A percentile compares a stretch with the other conserved stretches of the same genome.
phyloP scores from a whole-genome alignment of 2,329 filamentous ascomycete genomes.

The Gliomastix tumulicola region DNA sequence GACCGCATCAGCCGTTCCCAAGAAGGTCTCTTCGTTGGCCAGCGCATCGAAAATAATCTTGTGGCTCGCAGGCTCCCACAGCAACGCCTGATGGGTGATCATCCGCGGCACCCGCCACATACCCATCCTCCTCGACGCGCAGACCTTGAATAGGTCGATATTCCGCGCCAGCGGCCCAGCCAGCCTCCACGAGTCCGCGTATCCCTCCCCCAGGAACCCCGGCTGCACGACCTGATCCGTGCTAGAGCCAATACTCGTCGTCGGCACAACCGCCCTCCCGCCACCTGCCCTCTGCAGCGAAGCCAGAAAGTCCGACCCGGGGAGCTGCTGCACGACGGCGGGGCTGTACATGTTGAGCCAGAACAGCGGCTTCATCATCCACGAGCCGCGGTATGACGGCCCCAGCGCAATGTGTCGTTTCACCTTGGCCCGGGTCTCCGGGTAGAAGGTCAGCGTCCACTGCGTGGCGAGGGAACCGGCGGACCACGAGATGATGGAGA shows the following conservation, averaged over 20 bases:
- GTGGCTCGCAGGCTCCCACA: conserved; percentile 3
- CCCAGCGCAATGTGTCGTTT: conserved; percentile 3
- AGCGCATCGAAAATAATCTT: conserved; percentile 2
- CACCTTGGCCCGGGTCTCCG: conserved; percentile 3
- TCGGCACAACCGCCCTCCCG: background rate
- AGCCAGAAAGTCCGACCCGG: conserved; percentile 3
- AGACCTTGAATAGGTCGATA: conserved; percentile 3
- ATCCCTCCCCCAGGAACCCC: background rate
- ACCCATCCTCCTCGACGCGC: background rate
- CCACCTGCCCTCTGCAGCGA: background rate
- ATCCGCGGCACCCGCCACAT: background rate
- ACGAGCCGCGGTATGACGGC: conserved; percentile 1
- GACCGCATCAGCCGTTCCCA: background rate
- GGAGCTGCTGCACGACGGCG: conserved; percentile 3
- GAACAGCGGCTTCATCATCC: conserved; percentile 2
- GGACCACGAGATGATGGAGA: conserved; percentile 4
- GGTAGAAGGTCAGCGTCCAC: conserved; percentile 3
- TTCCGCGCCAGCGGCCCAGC: conserved; percentile 1
- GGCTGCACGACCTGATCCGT: conserved; percentile 3
- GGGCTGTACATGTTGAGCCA: conserved; percentile 2
- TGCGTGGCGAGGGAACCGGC: conserved; percentile 2
- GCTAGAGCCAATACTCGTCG: conserved; percentile 3
- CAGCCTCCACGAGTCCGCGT: conserved; percentile 1
- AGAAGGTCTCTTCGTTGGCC: background rate
- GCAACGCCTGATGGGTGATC: conserved; percentile 1